These are phyloP conservation scores for Dictyostelium discoideum DNA, from an alignment of 78 protist species.

Conservation along the genomic window DNA sequence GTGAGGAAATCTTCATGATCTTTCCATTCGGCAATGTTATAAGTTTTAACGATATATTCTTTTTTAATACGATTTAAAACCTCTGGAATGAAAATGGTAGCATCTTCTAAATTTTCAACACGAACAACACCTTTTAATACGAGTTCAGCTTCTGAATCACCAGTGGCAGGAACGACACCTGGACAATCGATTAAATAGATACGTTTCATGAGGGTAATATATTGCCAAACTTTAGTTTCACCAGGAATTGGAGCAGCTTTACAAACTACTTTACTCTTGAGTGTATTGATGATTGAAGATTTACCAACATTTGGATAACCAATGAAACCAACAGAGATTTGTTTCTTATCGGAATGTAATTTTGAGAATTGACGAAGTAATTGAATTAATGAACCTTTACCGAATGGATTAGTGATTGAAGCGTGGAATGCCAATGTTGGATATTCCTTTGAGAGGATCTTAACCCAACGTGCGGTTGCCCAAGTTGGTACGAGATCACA, in stretches of 20 bases:
- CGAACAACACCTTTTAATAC: conserved; percentile 96
- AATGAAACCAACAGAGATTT: conserved; percentile 98
- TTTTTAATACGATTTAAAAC: conserved; percentile 89
- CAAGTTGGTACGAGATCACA: conserved; percentile 99
- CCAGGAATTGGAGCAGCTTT: conserved; percentile 99
- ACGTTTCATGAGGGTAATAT: conserved; percentile 94
- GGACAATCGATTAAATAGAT: conserved; percentile 99
- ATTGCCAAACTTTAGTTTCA: conserved; percentile 99
- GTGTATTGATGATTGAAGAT: conserved; percentile 97
- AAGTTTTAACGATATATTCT: conserved; percentile 90
- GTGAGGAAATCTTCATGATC: conserved; percentile 92
- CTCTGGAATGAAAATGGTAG: conserved; percentile 86
- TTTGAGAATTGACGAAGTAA: conserved; percentile 94
- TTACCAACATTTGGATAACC: conserved; percentile 99
- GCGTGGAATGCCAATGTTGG: conserved; percentile 99
- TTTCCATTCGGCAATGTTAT: conserved; percentile 88
- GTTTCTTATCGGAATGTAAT: conserved; percentile 95
- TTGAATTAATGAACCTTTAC: conserved; percentile 98
- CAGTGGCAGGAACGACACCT: conserved; percentile 95
- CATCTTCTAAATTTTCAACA: conserved; percentile 91
- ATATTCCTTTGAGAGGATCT: conserved; percentile 91
- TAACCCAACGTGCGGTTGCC: conserved; percentile 96
- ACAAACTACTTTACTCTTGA: conserved; percentile 92
- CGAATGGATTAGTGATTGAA: conserved; percentile 97
- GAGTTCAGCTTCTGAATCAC: conserved; percentile 89